These are phyloP conservation scores for Cyberlindnera galapagoensis DNA, from an alignment of 805 yeast genomes.

Conservation along the genomic window DNA sequence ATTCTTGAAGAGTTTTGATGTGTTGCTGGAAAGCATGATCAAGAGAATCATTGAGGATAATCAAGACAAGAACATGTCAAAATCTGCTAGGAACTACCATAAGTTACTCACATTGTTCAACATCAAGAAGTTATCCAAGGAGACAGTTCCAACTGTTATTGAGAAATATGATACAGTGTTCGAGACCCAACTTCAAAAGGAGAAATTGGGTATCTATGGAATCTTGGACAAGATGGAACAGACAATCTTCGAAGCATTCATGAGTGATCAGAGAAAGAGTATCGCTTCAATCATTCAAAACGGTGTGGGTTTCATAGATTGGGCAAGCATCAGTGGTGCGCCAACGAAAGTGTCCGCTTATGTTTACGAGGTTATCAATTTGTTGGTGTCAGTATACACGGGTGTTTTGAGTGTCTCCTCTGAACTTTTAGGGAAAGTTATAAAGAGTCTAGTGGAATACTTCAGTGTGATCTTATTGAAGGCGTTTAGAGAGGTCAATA, in stretches of 20 bases:
- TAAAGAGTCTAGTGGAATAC: slow-evolving; percentile 39
- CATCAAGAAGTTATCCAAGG: slow-evolving; percentile 39
- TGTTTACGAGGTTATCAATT: slow-evolving; percentile 41
- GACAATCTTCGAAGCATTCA: slow-evolving; percentile 47
- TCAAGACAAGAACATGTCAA: slow-evolving; percentile 15
- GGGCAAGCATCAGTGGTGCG: slow-evolving; percentile 31
- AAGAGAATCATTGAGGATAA: slow-evolving; percentile 35
- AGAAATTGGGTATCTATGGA: slow-evolving; percentile 37
- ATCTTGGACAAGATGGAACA: slow-evolving; percentile 43
- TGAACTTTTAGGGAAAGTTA: slow-evolving; percentile 36
- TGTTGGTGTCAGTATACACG: slow-evolving; percentile 46
- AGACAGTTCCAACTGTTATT: slow-evolving; percentile 42
- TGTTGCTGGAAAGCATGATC: slow-evolving; percentile 36
- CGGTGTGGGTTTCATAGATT: slow-evolving; percentile 36
- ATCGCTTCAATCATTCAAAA: slow-evolving; percentile 33
- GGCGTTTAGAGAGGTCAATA: slow-evolving; percentile 36
- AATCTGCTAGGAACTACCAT: slow-evolving; percentile 34
- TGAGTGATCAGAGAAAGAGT: slow-evolving; percentile 39
- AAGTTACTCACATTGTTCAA: slow-evolving; percentile 49
- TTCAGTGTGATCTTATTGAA: slow-evolving; percentile 30
- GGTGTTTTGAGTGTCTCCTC: slow-evolving; percentile 43
- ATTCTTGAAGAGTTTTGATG: slow-evolving; percentile 39
- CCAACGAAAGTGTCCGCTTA: slow-evolving; percentile 39
- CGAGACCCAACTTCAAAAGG: slow-evolving; percentile 36
- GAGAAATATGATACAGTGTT: slow-evolving; percentile 45